These are phyloP conservation scores for Trypanosoma congolense DNA, from an alignment of 208 protist genomes.

Conservation along the genomic window DNA sequence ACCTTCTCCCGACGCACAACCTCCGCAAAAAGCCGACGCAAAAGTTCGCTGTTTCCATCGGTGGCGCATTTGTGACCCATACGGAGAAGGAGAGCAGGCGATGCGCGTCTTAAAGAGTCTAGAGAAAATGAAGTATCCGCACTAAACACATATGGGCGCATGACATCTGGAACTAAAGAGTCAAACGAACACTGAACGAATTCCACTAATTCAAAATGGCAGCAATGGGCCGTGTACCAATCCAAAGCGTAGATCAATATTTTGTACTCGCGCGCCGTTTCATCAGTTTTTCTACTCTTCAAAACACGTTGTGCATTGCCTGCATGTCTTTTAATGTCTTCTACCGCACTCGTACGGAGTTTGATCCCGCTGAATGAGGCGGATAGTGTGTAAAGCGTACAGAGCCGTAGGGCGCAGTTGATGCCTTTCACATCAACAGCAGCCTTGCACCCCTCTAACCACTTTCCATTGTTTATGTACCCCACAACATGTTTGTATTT, in stretches of 20 bases:
- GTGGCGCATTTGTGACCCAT: slow-evolving; percentile 6
- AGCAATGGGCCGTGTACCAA: slow-evolving; percentile 13
- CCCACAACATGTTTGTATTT: slow-evolving; percentile 11
- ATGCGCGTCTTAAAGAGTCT: neutral
- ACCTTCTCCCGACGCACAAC: slow-evolving; percentile 7
- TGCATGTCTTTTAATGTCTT: slow-evolving; percentile 1
- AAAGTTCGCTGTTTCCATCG: slow-evolving; percentile 8
- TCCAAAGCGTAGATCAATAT: slow-evolving; percentile 22
- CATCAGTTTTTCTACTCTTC: neutral
- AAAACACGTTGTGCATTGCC: slow-evolving; percentile 1
- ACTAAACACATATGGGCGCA: slow-evolving; percentile 13
- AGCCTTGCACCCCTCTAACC: neutral
- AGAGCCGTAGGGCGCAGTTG: slow-evolving; percentile 3
- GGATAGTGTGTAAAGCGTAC: slow-evolving; percentile 18
- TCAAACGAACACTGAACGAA: slow-evolving; percentile 10
- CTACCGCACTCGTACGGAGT: slow-evolving; percentile 1
- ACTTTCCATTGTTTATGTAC: neutral
- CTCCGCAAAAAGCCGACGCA: slow-evolving; percentile 10
- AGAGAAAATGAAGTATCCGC: neutral
- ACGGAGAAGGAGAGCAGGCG: slow-evolving; percentile 12
- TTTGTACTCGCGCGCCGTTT: slow-evolving; percentile 18
- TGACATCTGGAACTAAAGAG: slow-evolving; percentile 7
- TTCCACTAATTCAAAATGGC: slow-evolving; percentile 2
- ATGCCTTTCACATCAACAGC: slow-evolving; percentile 4
- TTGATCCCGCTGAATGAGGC: neutral